These are phyloP conservation scores for Penicillium cosmopolitanum DNA, from an alignment of 495 filamentous ascomycete species.

Conservation along the genomic window DNA sequence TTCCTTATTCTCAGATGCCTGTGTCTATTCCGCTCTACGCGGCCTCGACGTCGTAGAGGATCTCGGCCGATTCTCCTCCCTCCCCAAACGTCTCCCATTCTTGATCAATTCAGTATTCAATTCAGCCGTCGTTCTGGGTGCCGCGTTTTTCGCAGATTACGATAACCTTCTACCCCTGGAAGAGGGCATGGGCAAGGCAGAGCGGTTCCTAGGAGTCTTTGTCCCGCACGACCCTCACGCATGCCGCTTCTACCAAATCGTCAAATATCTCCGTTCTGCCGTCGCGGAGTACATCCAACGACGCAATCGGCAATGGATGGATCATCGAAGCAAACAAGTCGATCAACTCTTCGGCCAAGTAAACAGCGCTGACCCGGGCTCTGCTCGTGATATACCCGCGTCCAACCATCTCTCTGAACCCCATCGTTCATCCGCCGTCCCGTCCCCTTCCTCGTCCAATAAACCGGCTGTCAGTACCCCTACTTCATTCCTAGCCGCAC, in stretches of 20 bases:
- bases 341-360: constrained; percentile 48
- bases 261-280: constrained; percentile 62
- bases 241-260: constrained; percentile 63
- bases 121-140: constrained; percentile 67
- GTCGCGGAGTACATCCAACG: constrained; percentile 49
- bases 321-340: constrained; percentile 40
- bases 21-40: constrained; percentile 69
- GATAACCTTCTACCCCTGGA: constrained; percentile 60
- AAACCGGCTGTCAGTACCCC: constrained; percentile 23
- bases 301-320: constrained; percentile 43
- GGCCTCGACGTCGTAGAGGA: constrained; percentile 64
- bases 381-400: constrained; percentile 23
- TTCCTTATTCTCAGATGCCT: constrained; percentile 70
- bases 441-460: constrained; percentile 32
- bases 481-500: constrained; percentile 16
- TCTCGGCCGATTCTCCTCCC: constrained; percentile 59
- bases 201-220: constrained; percentile 64
- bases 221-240: constrained; percentile 67
- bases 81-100: constrained; percentile 71
- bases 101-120: constrained; percentile 76
- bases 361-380: constrained; percentile 19
- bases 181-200: constrained; percentile 59
- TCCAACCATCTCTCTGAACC: constrained; percentile 17
- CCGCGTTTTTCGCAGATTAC: constrained; percentile 70
- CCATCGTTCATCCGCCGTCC: constrained; percentile 20